phyloP scores from a whole-genome alignment of 306 rosid genomes.

The Mimosa bimucronata region DNA sequence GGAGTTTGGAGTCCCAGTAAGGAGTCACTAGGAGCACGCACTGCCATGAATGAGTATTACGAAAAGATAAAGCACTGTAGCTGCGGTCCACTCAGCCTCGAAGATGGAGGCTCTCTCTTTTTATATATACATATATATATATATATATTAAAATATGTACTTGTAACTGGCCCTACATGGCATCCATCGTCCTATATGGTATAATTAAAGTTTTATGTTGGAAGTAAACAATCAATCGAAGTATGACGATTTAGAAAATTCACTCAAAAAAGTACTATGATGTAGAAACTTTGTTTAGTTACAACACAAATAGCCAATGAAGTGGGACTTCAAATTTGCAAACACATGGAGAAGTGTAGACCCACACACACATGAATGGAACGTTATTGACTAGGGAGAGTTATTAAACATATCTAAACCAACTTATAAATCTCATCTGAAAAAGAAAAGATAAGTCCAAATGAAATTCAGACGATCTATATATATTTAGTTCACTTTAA shows the following conservation, averaged over 20 bases:
- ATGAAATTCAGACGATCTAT: too few species aligned
- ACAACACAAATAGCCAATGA: neutral
- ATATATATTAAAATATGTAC: neutral
- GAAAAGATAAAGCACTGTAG: conserved; percentile 11
- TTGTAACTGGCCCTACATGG: neutral
- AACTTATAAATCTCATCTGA: too few species aligned
- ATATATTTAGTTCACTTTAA: too few species aligned
- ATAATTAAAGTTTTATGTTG: neutral
- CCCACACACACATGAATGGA: too few species aligned
- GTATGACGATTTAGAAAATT: too few species aligned
- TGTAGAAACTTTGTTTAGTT: neutral
- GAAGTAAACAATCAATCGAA: neutral
- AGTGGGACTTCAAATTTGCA: neutral
- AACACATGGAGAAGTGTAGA: neutral
- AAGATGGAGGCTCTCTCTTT: conserved; percentile 1
- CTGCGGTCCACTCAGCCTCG: conserved; percentile 1
- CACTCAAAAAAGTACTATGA: neutral
- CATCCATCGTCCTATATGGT: neutral
- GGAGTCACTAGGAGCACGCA: neutral
- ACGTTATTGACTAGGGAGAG: too few species aligned
- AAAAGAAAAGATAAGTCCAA: too few species aligned
- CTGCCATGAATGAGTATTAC: conserved; percentile 38
- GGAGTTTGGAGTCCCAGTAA: conserved; percentile 2
- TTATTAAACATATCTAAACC: too few species aligned
- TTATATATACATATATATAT: too few species aligned